Conservation (phyloP, 192 early-diverging fungal genomes). For the Entrophospora sp. region DNA sequence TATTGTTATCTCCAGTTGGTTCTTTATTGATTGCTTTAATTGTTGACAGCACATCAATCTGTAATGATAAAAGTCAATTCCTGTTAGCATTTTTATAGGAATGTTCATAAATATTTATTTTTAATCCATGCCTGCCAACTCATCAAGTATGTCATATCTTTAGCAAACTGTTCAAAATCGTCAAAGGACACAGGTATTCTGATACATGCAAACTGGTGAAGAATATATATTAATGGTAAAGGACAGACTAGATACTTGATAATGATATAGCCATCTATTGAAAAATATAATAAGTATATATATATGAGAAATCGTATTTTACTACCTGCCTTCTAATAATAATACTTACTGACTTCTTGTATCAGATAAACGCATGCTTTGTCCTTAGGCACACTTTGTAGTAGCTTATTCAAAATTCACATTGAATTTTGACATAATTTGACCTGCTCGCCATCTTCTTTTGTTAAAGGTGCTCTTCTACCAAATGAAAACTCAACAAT, state of each 20-base stretch:
- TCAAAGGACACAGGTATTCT: neutral
- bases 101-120: neutral
- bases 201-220: neutral
- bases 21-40: too few species aligned
- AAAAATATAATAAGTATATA: neutral
- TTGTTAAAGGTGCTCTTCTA: neutral
- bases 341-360: conserved; percentile 11
- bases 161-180: neutral
- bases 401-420: conserved; percentile 16
- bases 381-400: conserved; percentile 10
- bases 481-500: neutral
- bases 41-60: too few species aligned
- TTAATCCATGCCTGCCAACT: neutral
- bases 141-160: neutral
- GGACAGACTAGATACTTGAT: neutral
- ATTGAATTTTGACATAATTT: conserved; percentile 16
- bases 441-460: neutral
- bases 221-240: neutral
- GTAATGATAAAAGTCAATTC: too few species aligned
- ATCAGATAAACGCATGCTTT: conserved; percentile 8
- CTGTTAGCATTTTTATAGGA: too few species aligned
- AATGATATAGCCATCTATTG: neutral
- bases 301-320: too few species aligned
- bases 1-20: neutral
- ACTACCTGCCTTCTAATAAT: too few species aligned